A percentile compares a stretch with the other conserved stretches of the same genome.
Evolutionary conservation across 31 red algal genomes (phyloP).

Genomic region (Bonnemaisonia californica): DNA sequence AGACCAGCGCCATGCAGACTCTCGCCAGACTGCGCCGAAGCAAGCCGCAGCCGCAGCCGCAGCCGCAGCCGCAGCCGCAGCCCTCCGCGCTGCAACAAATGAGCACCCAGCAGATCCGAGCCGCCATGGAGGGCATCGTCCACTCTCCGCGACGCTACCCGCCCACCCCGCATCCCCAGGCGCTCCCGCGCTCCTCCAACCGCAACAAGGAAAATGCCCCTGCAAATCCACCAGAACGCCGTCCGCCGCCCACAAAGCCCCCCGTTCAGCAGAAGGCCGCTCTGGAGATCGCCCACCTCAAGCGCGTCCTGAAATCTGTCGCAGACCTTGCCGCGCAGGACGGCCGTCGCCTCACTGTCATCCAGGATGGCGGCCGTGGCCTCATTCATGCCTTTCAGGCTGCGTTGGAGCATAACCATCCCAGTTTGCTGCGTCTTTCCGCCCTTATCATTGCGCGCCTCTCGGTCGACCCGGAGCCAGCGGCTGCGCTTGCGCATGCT

Average conservation of each 20-base stretch:
- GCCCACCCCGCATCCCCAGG: not conserved
- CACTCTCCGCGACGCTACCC: not conserved
- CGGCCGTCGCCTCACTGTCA: slow-evolving; percentile 1
- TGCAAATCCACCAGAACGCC: not conserved
- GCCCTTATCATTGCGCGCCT: slow-evolving; percentile 36
- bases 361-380: slow-evolving; percentile 11
- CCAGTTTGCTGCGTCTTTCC: slow-evolving; percentile 19
- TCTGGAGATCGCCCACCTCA: slow-evolving; percentile 9
- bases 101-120: not conserved
- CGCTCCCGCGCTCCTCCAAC: not conserved
- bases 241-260: not conserved
- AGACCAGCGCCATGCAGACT: not conserved
- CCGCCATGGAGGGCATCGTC: not conserved
- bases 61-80: not conserved
- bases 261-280: not conserved
- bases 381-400: slow-evolving; percentile 10
- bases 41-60: not conserved
- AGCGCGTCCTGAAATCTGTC: slow-evolving; percentile 12
- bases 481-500: slow-evolving; percentile 1
- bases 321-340: slow-evolving; percentile 9
- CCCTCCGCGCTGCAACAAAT: not conserved
- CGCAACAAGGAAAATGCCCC: not conserved
- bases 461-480: slow-evolving; percentile 9
- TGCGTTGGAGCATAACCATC: not conserved
- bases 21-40: not conserved